Evolutionary conservation across 2,329 filamentous ascomycete genomes (phyloP), one percentile per base, ranked within the genome.

Genomic region (Penicillium brevicompactum): DNA sequence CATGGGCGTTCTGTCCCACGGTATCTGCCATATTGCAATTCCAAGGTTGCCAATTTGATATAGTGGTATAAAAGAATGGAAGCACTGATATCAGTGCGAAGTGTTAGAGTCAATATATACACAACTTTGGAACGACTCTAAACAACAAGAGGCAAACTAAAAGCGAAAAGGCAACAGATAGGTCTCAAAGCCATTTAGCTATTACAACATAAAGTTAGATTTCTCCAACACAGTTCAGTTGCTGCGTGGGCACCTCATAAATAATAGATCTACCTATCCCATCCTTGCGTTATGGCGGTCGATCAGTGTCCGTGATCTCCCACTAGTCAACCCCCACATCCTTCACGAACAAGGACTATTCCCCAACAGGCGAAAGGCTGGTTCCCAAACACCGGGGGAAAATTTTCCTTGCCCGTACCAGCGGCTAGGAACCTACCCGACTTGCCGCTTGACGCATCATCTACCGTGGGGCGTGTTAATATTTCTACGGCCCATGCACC

Each of bases 231-330:
- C 32, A 30, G 18, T 8, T 24, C 11, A 32, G 37, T 58, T 51
- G 31, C 48, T 37, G 32, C 44, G 27, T 38, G 13, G 11, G 24
- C 34, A 21, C 38, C 30, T 37, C 38, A 51, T 34, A 53, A 41
- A 21, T 40, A 56, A 55, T 47, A 53, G 52, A 58, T 37, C 24
- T 55, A 58, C 31, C 24, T 55, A 47, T 60, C 55, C 5, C 47
- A 41, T 50, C 59, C 57, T 62, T 60, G 49, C 60, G 46, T 62
- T 18, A 40, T 42, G 48, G 10, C 40, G 31, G 48, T 10, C 16
- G 46, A 49, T 55, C 42, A 49, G 18, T 48, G 21, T 24, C 32
- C 16, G 22, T 38, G 49, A 44, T 56, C 40, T 18, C 46, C 27
- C 46, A 31, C 45, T 27, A 45, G 40, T 44, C 31, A 32, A 52